Percentiles rank a stretch among this genome's conserved stretches.
Conservation (phyloP, 2,329 filamentous ascomycete genomes). For the Phoma herbarum region DNA sequence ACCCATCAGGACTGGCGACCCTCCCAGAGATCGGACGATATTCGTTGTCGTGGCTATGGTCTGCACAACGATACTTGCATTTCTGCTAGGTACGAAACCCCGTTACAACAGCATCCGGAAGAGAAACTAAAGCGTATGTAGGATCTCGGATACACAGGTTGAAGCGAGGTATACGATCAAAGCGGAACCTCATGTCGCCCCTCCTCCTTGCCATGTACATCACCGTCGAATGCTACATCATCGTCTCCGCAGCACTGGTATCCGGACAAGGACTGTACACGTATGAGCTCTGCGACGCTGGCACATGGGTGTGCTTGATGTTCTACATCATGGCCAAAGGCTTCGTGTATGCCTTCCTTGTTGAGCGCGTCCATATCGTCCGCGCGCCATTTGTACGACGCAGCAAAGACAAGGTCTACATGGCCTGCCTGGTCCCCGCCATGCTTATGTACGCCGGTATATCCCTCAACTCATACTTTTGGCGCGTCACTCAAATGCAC, state of each 20-base stretch:
- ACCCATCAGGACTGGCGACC: slow-evolving; percentile 22
- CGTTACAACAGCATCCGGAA: background rate
- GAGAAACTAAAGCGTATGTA: background rate
- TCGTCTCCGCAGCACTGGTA: slow-evolving; percentile 35
- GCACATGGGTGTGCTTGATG: slow-evolving; percentile 49
- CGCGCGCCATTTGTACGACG: slow-evolving; percentile 42
- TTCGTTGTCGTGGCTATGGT: slow-evolving; percentile 24
- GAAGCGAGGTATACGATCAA: slow-evolving; percentile 19
- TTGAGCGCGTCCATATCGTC: slow-evolving; percentile 52
- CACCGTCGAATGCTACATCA: slow-evolving; percentile 30
- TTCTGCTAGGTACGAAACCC: slow-evolving; percentile 24
- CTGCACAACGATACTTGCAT: slow-evolving; percentile 23
- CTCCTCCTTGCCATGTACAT: slow-evolving; percentile 30
- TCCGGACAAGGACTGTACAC: slow-evolving; percentile 41
- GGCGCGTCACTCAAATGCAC: slow-evolving; percentile 42
- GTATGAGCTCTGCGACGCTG: slow-evolving; percentile 38
- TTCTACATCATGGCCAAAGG: slow-evolving; percentile 49
- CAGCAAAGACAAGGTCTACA: slow-evolving; percentile 46
- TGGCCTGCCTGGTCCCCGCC: slow-evolving; percentile 36
- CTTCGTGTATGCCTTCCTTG: slow-evolving; percentile 49
- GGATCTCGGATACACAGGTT: slow-evolving; percentile 23
- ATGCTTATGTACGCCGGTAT: slow-evolving; percentile 34
- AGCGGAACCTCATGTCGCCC: slow-evolving; percentile 28
- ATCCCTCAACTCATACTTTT: slow-evolving; percentile 36
- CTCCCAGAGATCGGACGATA: slow-evolving; percentile 24